Evolutionary conservation across 305 asterid genomes (phyloP), one percentile per base, ranked within the genome.

Genomic region (Euphrasia arctica): DNA sequence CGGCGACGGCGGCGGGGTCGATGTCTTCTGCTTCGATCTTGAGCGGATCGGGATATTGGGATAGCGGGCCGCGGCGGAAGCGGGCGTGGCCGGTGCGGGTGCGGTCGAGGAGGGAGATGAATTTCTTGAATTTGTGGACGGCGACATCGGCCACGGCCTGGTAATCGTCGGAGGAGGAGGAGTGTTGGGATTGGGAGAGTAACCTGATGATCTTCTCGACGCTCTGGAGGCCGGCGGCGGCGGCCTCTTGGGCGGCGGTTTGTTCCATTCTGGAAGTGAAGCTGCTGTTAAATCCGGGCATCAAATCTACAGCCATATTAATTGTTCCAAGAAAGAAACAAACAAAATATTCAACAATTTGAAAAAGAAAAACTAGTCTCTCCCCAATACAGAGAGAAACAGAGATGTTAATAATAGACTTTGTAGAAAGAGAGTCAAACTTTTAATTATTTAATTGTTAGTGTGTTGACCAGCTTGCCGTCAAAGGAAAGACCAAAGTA

Each of bases 61-160:
- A 25, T 15, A 77, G 58, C 58, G 87, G 89, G 6, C 90, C 90
- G 6, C 84, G 82, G 34, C 94, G 82, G 82, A 86, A 85, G 61
- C 92, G 82, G 70, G 92, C 92, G 68, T 85, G 89, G 14, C 92
- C 92, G 74, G 92, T 79, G 29, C 87, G 72, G 60, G 48, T 64
- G 39, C 80, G 83, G 79, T 79, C 89, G 9, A 85, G 69, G 2
- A 85, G 60, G 0, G 92, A 85, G 9, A 85, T 85, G 77, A 85
- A 83, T 14, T 77, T 85, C 51, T 69, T 83, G 74, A 85, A 83
- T 42, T 79, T 77, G 68, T 68, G 56, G 58, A 85, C 88, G 50
- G 94, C 88, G 50, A 69, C 83, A 13, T 81, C 86, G 3, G 86
- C 83, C 9, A 62, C 90, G 13, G 79, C 73, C 62, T 71, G 75